Evolutionary conservation across 2,329 filamentous ascomycete genomes (phyloP).

Genomic region (Fusarium xyrophilum): DNA sequence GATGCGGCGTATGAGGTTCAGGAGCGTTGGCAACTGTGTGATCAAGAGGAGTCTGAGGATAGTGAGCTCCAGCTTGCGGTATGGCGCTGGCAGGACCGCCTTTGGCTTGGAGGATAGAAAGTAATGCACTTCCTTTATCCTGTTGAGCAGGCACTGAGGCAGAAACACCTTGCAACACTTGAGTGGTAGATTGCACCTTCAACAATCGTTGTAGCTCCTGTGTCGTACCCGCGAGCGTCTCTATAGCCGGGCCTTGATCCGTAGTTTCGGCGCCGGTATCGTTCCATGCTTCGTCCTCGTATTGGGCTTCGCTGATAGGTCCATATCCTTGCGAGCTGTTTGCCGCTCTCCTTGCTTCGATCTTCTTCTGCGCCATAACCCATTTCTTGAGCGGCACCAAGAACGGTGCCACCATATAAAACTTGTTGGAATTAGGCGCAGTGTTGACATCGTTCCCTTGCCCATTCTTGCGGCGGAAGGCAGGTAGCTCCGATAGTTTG

Average conservation of each 20-base stretch:
- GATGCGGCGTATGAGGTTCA: conserved; percentile 65
- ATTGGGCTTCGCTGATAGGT: conserved; percentile 61
- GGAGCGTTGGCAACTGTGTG: conserved; percentile 57
- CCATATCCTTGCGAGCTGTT: conserved; percentile 52
- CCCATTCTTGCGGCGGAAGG: conserved; percentile 73
- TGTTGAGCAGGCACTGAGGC: conserved; percentile 39
- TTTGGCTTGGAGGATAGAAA: conserved; percentile 59
- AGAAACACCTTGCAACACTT: conserved; percentile 52
- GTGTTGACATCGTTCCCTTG: conserved; percentile 62
- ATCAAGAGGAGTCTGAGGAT: conserved; percentile 62
- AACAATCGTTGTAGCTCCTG: conserved; percentile 62
- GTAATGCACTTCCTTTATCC: conserved; percentile 59
- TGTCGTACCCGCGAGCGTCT: conserved; percentile 59
- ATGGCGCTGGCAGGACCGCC: conserved; percentile 25
- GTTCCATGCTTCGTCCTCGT: conserved; percentile 67
- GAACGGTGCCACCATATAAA: conserved; percentile 98
- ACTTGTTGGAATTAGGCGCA: conserved; percentile 76
- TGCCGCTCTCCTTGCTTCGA: conserved; percentile 61
- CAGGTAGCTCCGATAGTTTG: conserved; percentile 84
- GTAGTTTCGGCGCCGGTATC: conserved; percentile 44
- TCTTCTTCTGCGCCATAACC: conserved; percentile 83
- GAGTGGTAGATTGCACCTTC: conserved; percentile 61
- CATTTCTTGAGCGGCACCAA: conserved; percentile 85
- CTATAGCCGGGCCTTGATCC: conserved; percentile 49
- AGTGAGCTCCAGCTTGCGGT: conserved; percentile 35